phyloP scores from a whole-genome alignment of 768 basidiomycete genomes.

The Pisolithus tinctorius region DNA sequence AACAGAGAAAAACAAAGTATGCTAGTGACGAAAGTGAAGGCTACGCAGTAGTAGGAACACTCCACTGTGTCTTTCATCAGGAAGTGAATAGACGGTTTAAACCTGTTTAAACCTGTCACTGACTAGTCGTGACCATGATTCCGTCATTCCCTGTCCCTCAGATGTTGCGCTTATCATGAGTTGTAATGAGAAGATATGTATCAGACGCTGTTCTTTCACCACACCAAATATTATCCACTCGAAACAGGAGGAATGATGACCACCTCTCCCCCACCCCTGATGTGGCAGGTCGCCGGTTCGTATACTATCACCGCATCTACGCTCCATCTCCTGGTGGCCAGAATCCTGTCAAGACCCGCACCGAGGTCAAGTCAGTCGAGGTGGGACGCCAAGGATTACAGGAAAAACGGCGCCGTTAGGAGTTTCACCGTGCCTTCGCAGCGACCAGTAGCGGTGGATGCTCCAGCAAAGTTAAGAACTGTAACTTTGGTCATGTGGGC shows the following conservation, averaged over 20 bases:
- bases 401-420: constrained; percentile 39
- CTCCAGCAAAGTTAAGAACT: constrained; percentile 52
- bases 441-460: constrained; percentile 63
- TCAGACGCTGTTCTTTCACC: not conserved
- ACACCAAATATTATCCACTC: constrained; percentile 27
- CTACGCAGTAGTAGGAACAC: not conserved
- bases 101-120: no score
- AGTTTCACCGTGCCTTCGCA: constrained; percentile 49
- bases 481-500: constrained; percentile 24
- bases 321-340: constrained; percentile 66
- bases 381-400: constrained; percentile 42
- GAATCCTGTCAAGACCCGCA: constrained; percentile 42
- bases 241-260: constrained; percentile 53
- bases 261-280: constrained; percentile 63
- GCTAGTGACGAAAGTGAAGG: not conserved
- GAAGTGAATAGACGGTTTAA: no score
- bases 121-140: no score
- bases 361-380: constrained; percentile 51
- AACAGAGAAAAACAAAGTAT: constrained; percentile 1
- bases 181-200: constrained; percentile 1
- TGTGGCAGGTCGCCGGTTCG: constrained; percentile 35
- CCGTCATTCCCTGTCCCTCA: no score
- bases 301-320: constrained; percentile 75
- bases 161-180: constrained; percentile 1
- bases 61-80: not conserved